Evolutionary conservation across 2,329 filamentous ascomycete species (phyloP).

Genomic region (Tolypocladium pustulatum): DNA sequence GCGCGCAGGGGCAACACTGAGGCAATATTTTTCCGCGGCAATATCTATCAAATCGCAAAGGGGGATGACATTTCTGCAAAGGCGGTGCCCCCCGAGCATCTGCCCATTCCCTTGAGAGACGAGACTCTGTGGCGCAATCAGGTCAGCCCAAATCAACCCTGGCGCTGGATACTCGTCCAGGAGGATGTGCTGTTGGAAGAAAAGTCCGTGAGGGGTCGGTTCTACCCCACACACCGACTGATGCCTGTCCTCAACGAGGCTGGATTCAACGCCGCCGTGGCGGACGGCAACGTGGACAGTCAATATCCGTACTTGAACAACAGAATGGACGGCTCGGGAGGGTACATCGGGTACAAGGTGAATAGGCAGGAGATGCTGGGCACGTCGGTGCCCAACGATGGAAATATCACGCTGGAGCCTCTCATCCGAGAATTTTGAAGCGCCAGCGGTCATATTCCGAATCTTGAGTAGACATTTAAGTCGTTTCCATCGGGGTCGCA

Average conservation of each 20-base stretch:
- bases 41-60: constrained; percentile 25
- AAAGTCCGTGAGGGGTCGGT: constrained; percentile 39
- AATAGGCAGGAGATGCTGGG: constrained; percentile 34
- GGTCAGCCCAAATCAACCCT: constrained; percentile 20
- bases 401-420: constrained; percentile 22
- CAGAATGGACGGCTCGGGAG: constrained; percentile 30
- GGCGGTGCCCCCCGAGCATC: constrained; percentile 22
- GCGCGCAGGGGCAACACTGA: constrained; percentile 23
- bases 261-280: constrained; percentile 25
- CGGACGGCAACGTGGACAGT: constrained; percentile 29
- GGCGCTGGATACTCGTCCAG: constrained; percentile 28
- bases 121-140: constrained; percentile 28
- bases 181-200: constrained; percentile 38
- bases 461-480: not conserved
- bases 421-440: constrained; percentile 23
- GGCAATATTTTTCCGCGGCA: constrained; percentile 28
- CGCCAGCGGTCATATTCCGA: not conserved
- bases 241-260: constrained; percentile 36
- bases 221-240: constrained; percentile 45
- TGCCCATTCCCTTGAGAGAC: constrained; percentile 29
- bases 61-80: constrained; percentile 13
- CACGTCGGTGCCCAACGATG: constrained; percentile 26
- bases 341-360: constrained; percentile 28
- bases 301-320: constrained; percentile 42
- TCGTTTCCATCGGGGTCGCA: not conserved